Evolutionary conservation across 140 eudicot species (phyloP).

Genomic region (Stevia rebaudiana): DNA sequence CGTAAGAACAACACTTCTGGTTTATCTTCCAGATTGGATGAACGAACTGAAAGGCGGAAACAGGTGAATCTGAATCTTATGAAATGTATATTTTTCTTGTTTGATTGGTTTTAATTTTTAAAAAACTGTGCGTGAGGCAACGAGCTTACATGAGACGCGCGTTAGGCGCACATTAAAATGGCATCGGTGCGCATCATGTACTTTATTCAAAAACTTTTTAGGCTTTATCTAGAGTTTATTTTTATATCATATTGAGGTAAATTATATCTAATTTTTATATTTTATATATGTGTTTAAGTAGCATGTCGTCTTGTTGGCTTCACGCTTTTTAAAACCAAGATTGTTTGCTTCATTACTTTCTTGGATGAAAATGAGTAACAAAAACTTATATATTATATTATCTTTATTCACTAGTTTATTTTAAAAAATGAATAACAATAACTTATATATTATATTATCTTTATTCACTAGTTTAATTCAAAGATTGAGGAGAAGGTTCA

Average conservation of each 20-base stretch:
- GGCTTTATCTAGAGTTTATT: no score
- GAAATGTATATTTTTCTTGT: no score
- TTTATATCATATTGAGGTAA: no score
- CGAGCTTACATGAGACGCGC: no score
- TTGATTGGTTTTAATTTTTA: no score
- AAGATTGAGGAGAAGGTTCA: constrained; percentile 81
- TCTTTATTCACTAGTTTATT: constrained; percentile 45
- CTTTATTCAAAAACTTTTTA: no score
- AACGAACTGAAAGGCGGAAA: constrained; percentile 86
- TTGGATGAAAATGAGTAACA: not conserved
- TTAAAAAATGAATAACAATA: constrained; percentile 35
- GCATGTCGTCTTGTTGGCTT: not conserved
- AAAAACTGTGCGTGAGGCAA: no score
- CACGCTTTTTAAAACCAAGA: no score
- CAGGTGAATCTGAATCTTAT: no score
- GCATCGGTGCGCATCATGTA: no score
- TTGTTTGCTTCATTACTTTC: constrained; percentile 2
- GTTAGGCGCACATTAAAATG: no score
- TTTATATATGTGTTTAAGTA: not conserved
- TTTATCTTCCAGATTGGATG: constrained; percentile 71
- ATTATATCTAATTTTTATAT: no score
- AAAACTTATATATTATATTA: not conserved
- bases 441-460: not conserved
- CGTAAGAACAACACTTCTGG: constrained; percentile 40
- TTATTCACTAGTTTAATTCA: constrained; percentile 52